Base-by-base conservation (phyloP, 1,139 yeast species). In the Kodamaea sp. region DNA sequence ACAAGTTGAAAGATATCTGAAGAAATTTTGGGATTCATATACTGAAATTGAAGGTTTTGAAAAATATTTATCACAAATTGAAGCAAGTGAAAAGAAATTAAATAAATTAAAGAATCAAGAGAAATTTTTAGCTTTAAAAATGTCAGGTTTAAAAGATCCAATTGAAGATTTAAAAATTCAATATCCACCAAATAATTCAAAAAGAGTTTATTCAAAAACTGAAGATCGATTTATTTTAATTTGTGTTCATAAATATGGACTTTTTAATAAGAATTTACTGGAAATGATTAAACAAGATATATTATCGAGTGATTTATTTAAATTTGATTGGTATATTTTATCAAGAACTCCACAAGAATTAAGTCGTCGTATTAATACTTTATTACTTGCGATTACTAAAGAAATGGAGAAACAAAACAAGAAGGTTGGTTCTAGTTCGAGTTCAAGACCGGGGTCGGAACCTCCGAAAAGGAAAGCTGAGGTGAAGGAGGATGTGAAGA, bases 111-210 rank as follows among this genome's bases (percentile, higher is more conserved):
- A 64, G 36, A 70, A 73, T 36, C 97, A 90, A 57, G 82, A 83
- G 52, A 77, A 73, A 44, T 63, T 88, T 10, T 67, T 92, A 34
- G 72, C 73, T 10, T 65, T 65, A 34, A 90, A 90, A 57, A 73
- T 92, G 49, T 78, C 73, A 37, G 72, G 72, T 41, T 73, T 78
- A 40, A 69, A 70, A 9, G 83, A 82, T 37, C 97, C 97, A 1
- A 61, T 89, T 37, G 84, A 84, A 45, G 88, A 88, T 41, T 64
- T 92, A 60, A 70, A 67, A 22, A 81, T 92, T 31, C 84, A 78
- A 41, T 89, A 89, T 52, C 97, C 97, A 0, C 94, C 95, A n/a
- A 88, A 88, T 54, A 89, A 88, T 57, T 88, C 97, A 28, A 84
- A 88, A 53, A 69, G 94, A 52, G 76, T 87, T 6, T 92, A 88